These are phyloP conservation scores for Sechiopsis laciniata DNA, from an alignment of 306 rosid species.

Conservation along the genomic window DNA sequence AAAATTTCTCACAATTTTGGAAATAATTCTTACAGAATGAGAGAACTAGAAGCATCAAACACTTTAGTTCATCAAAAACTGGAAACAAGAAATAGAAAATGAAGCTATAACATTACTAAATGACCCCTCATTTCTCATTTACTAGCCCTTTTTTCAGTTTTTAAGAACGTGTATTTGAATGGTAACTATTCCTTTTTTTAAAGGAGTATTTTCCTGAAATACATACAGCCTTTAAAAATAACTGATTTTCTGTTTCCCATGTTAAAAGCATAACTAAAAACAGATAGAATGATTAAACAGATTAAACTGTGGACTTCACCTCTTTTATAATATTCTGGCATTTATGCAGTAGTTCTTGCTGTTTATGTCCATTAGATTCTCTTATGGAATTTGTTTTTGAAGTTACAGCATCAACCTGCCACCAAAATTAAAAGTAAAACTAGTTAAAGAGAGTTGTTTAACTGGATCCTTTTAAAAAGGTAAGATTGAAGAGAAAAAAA, in stretches of 20 bases:
- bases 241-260: background rate
- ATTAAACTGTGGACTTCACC: conserved; percentile 36
- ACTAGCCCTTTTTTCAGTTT: too few relatives aligned
- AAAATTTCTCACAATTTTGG: too few relatives aligned
- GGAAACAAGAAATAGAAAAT: too few relatives aligned
- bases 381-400: conserved; percentile 33
- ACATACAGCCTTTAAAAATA: background rate
- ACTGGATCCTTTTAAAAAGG: background rate
- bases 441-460: conserved; percentile 8
- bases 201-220: background rate
- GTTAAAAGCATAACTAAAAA: conserved; percentile 1
- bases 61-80: too few relatives aligned
- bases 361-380: conserved; percentile 44
- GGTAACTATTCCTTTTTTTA: background rate
- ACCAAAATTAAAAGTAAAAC: conserved; percentile 22
- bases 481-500: background rate
- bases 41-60: too few relatives aligned
- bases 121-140: too few relatives aligned
- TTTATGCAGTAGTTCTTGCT: conserved; percentile 35
- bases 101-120: too few relatives aligned
- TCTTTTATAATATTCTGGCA: conserved; percentile 47
- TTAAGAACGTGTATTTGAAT: too few relatives aligned
- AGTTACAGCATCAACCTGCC: conserved; percentile 53
- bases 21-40: too few relatives aligned
- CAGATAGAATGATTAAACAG: background rate